Base-by-base conservation (phyloP, 1,284 basidiomycete species). In the Ustilago cynodontis region DNA sequence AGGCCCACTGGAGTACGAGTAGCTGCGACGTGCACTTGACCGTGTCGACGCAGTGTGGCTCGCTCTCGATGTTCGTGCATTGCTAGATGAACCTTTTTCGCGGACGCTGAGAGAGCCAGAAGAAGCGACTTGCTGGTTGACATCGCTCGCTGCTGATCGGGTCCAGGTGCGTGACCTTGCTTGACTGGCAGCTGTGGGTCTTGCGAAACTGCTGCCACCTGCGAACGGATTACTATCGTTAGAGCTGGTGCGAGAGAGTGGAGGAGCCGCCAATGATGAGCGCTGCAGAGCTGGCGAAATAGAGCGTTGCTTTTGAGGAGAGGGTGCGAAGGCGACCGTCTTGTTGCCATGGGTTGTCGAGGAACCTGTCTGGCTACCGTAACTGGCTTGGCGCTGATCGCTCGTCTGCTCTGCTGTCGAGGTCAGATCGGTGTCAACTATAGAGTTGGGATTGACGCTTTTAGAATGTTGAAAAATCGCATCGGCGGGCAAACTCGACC, bases 301-400 rank as follows among this genome's bases (percentile, higher is more conserved):
- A 24, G 71, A 65, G 6, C 66, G 62, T 58, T 69, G 68, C 63
- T 82, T 82, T 49, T 80, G 79, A 24, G 81, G 81, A 4, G 81
- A 82, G 13, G 81, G 81, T n/a, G 81, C 81, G 37, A 82, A 82
- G 8, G 80, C 81, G 16, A 82, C 80, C 4, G 75, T 63, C 53
- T 79, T 82, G 43, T 39, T 52, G 24, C 29, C 65, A 11, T 59
- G 52, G 0, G 69, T 51, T 1, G 50, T 51, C 13, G 59, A 49
- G 18, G 49, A 56, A 31, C 60, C 69, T 2, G 24, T 43, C 2
- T 69, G 68, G 24, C 51, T 67, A 3, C 62, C 52, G 1, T 29
- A 37, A 62, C 65, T 66, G 2, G 64, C 43, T 52, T 74, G 63
- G 1, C 60, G 58, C 43, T 56, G 65, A 1, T 62, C 37, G 22